A percentile compares a stretch with the other conserved stretches of the same genome.
phyloP scores from a whole-genome alignment of 2,329 filamentous ascomycete species.

The Penicillium sp. region DNA sequence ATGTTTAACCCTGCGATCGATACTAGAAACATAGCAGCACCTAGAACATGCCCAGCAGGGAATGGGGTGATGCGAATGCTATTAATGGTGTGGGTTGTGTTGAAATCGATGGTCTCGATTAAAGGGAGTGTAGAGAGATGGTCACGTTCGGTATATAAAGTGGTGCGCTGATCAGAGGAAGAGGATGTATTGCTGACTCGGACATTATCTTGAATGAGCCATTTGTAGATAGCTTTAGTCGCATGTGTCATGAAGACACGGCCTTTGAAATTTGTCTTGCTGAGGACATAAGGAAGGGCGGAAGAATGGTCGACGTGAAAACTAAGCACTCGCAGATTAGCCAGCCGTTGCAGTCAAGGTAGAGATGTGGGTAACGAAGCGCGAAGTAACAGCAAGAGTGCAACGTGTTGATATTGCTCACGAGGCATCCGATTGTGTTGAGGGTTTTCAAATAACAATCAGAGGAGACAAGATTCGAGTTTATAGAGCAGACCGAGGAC shows the following conservation, averaged over 20 bases:
- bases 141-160: conserved; percentile 89
- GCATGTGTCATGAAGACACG: conserved; percentile 99
- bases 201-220: conserved; percentile 95
- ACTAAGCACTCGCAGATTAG: conserved; percentile 49
- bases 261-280: conserved; percentile 96
- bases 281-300: conserved; percentile 92
- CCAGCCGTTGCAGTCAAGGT: neutral
- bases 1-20: conserved; percentile 96
- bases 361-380: no score
- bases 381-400: neutral
- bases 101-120: conserved; percentile 97
- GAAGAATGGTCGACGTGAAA: conserved; percentile 99
- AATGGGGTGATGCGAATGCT: conserved; percentile 96
- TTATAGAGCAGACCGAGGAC: no score
- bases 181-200: conserved; percentile 69
- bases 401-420: neutral
- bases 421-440: no score
- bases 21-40: conserved; percentile 96
- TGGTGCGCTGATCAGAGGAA: conserved; percentile 56
- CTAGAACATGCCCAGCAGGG: conserved; percentile 93
- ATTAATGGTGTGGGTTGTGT: conserved; percentile 94
- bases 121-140: conserved; percentile 86
- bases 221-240: conserved; percentile 99
- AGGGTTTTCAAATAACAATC: no score
- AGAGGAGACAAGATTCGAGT: no score